Conservation (phyloP, 305 asterid species). For the Solanum hybrid region DNA sequence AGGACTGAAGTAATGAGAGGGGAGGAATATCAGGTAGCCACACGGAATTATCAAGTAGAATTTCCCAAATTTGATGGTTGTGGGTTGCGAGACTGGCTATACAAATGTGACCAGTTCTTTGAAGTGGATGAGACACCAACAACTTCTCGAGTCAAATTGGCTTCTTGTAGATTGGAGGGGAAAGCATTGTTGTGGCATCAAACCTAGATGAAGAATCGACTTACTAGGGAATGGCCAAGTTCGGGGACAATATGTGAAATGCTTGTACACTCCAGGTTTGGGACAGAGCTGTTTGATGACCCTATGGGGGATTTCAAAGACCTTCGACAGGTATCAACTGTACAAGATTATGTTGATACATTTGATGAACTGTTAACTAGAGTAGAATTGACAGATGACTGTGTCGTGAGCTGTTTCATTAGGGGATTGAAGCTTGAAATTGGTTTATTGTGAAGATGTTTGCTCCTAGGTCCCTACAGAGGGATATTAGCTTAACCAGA, state of each 20-base stretch:
- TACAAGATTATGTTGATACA: background rate
- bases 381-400: background rate
- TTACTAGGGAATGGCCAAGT: background rate
- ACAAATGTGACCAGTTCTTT: background rate
- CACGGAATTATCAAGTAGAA: background rate
- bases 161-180: background rate
- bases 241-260: background rate
- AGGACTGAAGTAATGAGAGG: background rate
- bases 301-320: background rate
- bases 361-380: background rate
- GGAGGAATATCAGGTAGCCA: background rate
- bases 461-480: background rate
- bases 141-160: background rate
- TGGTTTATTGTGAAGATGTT: background rate
- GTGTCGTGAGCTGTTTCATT: background rate
- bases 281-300: background rate
- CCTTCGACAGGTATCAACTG: background rate
- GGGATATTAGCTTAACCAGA: background rate
- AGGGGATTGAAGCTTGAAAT: background rate
- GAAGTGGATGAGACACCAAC: background rate
- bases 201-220: background rate
- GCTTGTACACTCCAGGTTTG: background rate
- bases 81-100: background rate
- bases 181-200: background rate
- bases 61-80: background rate